These are phyloP conservation scores for Diphasiastrum complanatum DNA, from an alignment of 83 land plant species.

Conservation along the genomic window DNA sequence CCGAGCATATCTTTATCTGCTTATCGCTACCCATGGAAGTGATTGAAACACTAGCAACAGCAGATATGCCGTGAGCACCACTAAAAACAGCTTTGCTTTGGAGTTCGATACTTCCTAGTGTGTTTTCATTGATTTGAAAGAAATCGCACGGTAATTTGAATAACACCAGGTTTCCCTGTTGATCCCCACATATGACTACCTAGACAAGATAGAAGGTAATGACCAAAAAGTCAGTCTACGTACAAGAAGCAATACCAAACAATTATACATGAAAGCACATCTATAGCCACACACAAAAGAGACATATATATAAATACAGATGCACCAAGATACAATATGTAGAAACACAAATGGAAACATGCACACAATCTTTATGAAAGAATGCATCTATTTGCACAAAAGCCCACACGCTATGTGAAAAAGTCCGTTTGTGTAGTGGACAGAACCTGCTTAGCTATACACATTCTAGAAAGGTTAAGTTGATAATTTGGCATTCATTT, in stretches of 20 bases:
- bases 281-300: too few relatives aligned
- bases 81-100: conserved; percentile 48
- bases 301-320: too few relatives aligned
- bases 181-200: conserved; percentile 88
- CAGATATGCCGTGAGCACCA: conserved; percentile 96
- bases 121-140: not conserved
- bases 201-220: conserved; percentile 18
- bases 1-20: conserved; percentile 53
- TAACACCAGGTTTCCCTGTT: conserved; percentile 70
- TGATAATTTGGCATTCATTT: too few relatives aligned
- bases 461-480: too few relatives aligned
- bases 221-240: not conserved
- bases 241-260: conserved; percentile 15
- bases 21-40: conserved; percentile 11
- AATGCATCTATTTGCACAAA: too few relatives aligned
- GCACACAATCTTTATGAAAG: too few relatives aligned
- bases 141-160: conserved; percentile 42
- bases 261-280: too few relatives aligned
- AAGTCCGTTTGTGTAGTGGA: too few relatives aligned
- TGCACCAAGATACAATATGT: too few relatives aligned
- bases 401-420: too few relatives aligned
- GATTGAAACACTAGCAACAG: conserved; percentile 59
- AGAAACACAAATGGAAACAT: too few relatives aligned
- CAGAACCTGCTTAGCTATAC: too few relatives aligned
- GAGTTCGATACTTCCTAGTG: conserved; percentile 12